Percentiles rank a stretch among this genome's conserved stretches.
These are phyloP conservation scores for Saturnispora saitoi DNA, from an alignment of 805 yeast species.

Conservation along the genomic window DNA sequence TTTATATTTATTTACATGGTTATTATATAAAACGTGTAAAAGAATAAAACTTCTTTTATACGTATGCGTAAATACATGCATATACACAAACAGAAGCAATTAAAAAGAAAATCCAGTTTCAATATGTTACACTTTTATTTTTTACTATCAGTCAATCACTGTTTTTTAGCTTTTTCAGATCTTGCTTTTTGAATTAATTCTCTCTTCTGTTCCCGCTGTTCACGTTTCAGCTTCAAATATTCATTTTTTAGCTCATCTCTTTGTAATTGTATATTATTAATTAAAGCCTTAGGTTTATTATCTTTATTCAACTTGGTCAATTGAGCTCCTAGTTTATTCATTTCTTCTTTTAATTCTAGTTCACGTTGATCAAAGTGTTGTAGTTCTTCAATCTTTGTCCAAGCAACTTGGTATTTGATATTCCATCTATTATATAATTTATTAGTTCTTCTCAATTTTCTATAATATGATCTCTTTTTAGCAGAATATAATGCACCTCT, in stretches of 20 bases:
- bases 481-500: not conserved
- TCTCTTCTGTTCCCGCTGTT: not conserved
- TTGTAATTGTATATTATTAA: not conserved
- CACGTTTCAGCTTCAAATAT: not conserved
- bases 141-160: no score
- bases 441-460: not conserved
- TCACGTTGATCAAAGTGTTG: slow-evolving; percentile 1
- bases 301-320: not conserved
- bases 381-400: slow-evolving; percentile 1
- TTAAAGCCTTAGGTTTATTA: not conserved
- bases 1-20: not conserved
- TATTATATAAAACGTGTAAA: not conserved
- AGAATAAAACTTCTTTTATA: no score
- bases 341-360: not conserved
- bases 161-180: not conserved
- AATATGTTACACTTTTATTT: no score
- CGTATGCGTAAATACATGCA: no score
- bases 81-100: no score
- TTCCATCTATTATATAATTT: slow-evolving; percentile 5
- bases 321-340: slow-evolving; percentile 4
- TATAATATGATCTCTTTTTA: not conserved
- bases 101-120: no score
- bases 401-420: slow-evolving; percentile 2
- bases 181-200: slow-evolving; percentile 1
- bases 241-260: not conserved